A percentile compares a stretch with the other conserved stretches of the same genome.
Evolutionary conservation across 139 green algal species (phyloP).

Genomic region (Micromonas commoda): DNA sequence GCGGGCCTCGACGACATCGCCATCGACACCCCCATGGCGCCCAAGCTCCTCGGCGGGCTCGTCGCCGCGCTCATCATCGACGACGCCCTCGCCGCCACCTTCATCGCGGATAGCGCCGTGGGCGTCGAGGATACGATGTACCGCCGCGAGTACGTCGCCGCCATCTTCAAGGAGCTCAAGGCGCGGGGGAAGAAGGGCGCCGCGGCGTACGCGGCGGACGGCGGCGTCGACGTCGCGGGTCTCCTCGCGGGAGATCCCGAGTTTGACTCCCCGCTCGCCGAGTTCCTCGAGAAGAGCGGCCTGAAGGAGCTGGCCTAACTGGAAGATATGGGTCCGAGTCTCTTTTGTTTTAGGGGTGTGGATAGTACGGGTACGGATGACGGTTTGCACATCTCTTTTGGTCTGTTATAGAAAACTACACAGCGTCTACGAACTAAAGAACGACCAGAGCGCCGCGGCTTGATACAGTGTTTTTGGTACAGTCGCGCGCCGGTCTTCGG

Average conservation of each 20-base stretch:
- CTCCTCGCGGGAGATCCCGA: not conserved
- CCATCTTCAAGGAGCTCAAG: not conserved
- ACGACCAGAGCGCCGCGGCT: too few species aligned
- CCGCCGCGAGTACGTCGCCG: not conserved
- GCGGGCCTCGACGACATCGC: constrained; percentile 20
- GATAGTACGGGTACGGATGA: too few species aligned
- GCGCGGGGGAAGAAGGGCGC: not conserved
- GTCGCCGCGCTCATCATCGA: constrained; percentile 25
- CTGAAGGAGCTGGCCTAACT: not conserved
- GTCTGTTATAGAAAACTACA: too few species aligned
- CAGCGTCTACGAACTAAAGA: too few species aligned
- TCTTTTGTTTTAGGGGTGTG: too few species aligned
- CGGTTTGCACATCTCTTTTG: too few species aligned
- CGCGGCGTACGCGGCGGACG: too few species aligned
- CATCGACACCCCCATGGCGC: constrained; percentile 27
- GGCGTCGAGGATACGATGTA: not conserved
- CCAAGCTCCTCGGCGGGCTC: constrained; percentile 14
- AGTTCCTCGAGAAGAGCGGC: not conserved
- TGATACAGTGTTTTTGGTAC: too few species aligned
- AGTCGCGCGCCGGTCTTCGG: too few species aligned
- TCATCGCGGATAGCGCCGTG: not conserved
- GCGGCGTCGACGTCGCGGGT: not conserved
- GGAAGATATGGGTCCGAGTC: too few species aligned
- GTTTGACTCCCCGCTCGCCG: not conserved
- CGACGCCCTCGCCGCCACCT: not conserved